These are phyloP conservation scores for Claviceps maximensis DNA, from an alignment of 2,329 filamentous ascomycete genomes.

Conservation along the genomic window DNA sequence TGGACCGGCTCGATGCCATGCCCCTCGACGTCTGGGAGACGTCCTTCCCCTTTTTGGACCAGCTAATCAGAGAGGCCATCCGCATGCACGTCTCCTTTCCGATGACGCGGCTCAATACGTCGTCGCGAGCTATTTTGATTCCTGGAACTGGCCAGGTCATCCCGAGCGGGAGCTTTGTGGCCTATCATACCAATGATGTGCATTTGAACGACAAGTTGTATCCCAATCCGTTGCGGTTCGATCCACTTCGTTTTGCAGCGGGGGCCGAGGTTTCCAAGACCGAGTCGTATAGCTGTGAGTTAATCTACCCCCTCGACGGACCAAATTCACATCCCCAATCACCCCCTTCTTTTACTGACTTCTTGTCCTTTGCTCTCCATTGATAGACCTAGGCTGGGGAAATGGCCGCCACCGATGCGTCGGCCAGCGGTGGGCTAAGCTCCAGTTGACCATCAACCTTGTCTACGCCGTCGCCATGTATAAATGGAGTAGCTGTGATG, in stretches of 20 bases:
- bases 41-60: conserved; percentile 7
- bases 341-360: no score
- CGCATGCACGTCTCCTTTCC: conserved; percentile 9
- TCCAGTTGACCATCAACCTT: conserved; percentile 9
- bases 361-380: not conserved
- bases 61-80: conserved; percentile 9
- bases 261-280: conserved; percentile 1
- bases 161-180: conserved; percentile 10
- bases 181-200: conserved; percentile 12
- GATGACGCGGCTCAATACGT: not conserved
- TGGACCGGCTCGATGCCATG: conserved; percentile 6
- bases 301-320: no score
- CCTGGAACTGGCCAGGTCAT: conserved; percentile 10
- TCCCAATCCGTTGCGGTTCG: conserved; percentile 9
- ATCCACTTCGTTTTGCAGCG: conserved; percentile 10
- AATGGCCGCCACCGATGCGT: conserved; percentile 8
- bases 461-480: conserved; percentile 7
- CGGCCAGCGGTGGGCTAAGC: conserved; percentile 9
- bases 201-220: conserved; percentile 13
- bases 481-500: conserved; percentile 6
- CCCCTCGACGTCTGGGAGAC: conserved; percentile 8
- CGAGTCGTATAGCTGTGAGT: conserved; percentile 5
- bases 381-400: conserved; percentile 8
- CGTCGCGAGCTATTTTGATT: not conserved
- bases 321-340: no score